Base-by-base conservation (phyloP, 331 rosid genomes). In the Quercus lobata region DNA sequence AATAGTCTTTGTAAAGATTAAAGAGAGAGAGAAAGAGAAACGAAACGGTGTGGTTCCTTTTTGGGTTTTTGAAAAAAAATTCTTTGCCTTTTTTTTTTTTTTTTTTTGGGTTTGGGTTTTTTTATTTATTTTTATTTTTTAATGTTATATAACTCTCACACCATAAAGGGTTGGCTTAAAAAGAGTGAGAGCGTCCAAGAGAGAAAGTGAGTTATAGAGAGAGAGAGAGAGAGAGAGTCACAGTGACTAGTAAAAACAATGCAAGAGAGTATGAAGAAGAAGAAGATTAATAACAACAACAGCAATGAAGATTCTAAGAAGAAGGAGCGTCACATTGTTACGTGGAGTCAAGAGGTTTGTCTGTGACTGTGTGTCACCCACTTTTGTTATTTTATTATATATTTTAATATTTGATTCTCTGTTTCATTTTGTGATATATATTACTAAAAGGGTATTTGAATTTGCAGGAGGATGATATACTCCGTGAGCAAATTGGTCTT, bases 241-340 rank as follows among this genome's bases (percentile, higher is more conserved):
- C 76, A 62, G 52, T 49, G 44, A 72, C 69, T 76, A 73, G 46
- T 41, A 81, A 84, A 84, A 84, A 84, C 83, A 66, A 89, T 85
- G 86, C 94, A 90, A 73, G 81, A 76, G 94, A 91, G 81, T 89
- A 72, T 83, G 83, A 82, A 78, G 41, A 90, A 76, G 88, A 87
- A 83, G 85, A 60, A 84, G 76, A 84, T 78, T 35, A 37, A 70
- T 56, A 83, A 65, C 25, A 82, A 81, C 70, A 37, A 70, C 56
- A 83, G 66, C 21, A 82, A 81, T 61, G 97, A 94, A 86, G 97
- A 92, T 77, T 86, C 92, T 66, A 91, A 88, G 96, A 95, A 96
- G 98, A 96, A 96, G 97, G 99, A 96, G 92, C 97, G 98, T 75
- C 99, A 90, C 84, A 96, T 96, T 76, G 99, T 96, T 75, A 87